Evolutionary conservation across 179 eudicot species (phyloP).

Genomic region (Corrigiola litoralis): DNA sequence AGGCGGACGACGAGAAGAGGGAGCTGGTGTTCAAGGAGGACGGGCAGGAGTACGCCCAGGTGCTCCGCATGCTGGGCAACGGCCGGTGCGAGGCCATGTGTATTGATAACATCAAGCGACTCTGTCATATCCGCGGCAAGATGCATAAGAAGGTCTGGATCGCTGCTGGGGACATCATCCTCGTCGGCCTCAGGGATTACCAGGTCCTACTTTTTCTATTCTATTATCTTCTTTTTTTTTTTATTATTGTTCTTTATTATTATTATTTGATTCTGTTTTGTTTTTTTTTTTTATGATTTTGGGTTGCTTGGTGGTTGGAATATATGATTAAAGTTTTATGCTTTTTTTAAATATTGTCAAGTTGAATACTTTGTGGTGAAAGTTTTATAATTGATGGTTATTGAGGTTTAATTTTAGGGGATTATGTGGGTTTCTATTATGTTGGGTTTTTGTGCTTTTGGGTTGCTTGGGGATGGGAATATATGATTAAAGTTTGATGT

Average conservation of each 20-base stretch:
- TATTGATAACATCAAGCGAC: slow-evolving; percentile 71
- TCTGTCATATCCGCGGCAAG: slow-evolving; percentile 92
- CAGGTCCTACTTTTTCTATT: slow-evolving; percentile 15
- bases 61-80: slow-evolving; percentile 84
- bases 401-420: too few species aligned
- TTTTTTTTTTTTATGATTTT: not conserved
- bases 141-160: slow-evolving; percentile 99
- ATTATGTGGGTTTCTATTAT: not conserved
- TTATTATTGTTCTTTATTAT: not conserved
- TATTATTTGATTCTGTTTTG: not conserved
- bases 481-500: too few species aligned
- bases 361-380: too few species aligned
- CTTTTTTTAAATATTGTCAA: too few species aligned
- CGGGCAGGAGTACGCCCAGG: slow-evolving; percentile 92
- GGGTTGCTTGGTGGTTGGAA: not conserved
- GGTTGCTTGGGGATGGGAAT: not conserved
- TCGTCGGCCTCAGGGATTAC: slow-evolving; percentile 79
- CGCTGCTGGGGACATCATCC: slow-evolving; percentile 89
- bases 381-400: too few species aligned
- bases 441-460: not conserved
- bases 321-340: too few species aligned
- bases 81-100: slow-evolving; percentile 86
- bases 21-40: slow-evolving; percentile 94
- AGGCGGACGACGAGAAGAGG: slow-evolving; percentile 91
- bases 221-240: not conserved